These are phyloP conservation scores for Chalaropsis thielavioides DNA, from an alignment of 2,329 filamentous ascomycete species.

Conservation along the genomic window DNA sequence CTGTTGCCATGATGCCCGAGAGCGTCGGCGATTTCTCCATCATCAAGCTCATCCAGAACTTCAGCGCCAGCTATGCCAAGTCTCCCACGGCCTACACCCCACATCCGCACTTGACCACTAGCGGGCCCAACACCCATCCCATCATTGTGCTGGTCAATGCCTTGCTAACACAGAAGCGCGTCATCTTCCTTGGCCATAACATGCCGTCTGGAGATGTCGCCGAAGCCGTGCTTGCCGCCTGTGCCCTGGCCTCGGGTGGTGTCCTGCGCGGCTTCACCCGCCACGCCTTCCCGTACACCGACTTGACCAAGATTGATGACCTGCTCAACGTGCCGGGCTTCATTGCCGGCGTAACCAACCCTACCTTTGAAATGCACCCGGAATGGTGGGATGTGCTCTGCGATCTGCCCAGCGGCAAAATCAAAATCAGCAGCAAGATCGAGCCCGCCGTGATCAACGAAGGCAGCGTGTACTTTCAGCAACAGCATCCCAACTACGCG, in stretches of 20 bases:
- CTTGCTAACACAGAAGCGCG: constrained; percentile 84
- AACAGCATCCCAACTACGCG: constrained; percentile 50
- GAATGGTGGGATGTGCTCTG: constrained; percentile 98
- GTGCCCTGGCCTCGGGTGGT: constrained; percentile 81
- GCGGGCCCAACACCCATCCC: constrained; percentile 77
- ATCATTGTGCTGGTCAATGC: constrained; percentile 92
- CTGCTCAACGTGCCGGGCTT: constrained; percentile 91
- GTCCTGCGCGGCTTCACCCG: constrained; percentile 87
- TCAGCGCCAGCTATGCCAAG: constrained; percentile 69
- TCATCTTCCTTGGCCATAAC: constrained; percentile 92
- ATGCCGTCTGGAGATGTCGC: constrained; percentile 91
- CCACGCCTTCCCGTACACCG: constrained; percentile 94
- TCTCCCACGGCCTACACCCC: constrained; percentile 70
- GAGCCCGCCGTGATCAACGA: constrained; percentile 71
- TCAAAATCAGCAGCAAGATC: constrained; percentile 86
- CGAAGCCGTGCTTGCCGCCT: constrained; percentile 94
- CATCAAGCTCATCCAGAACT: constrained; percentile 92
- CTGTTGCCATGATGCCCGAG: constrained; percentile 83
- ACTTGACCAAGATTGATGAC: constrained; percentile 94
- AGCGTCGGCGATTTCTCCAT: constrained; percentile 96
- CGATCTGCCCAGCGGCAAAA: constrained; percentile 77
- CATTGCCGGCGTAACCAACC: constrained; percentile 94
- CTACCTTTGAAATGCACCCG: constrained; percentile 82
- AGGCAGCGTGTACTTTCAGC: constrained; percentile 74
- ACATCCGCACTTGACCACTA: constrained; percentile 87